Evolutionary conservation across 306 rosid species (phyloP), one percentile per base, ranked within the genome.

Genomic region (Begonia masoniana): DNA sequence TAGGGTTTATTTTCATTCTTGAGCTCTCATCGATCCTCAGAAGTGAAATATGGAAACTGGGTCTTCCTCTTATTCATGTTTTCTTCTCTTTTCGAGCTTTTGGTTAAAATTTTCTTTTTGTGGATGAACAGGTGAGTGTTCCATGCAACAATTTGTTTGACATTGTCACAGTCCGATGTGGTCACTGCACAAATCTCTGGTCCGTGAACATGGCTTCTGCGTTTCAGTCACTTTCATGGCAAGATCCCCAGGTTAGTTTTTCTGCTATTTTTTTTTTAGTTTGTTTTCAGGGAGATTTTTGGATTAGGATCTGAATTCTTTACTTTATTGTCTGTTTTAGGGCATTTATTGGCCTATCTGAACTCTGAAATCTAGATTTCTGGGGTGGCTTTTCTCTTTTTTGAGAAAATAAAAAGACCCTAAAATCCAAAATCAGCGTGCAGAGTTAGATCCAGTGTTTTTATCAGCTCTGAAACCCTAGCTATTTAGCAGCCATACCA

Each of bases 121-220:
- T 31, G 39, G 9, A 31, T 49, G 26, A 55, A 70, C 84, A 92
- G 99, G 99, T 92, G 79, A 92, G 99, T 65, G 99, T 92, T 79
- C 99, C 99, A 87, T 92, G 93, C 96, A 81, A 81, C 59, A 86
- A 73, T 73, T 65, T 92, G 50, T 72, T 81, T 59, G 99, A 92
- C 76, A 86, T 83, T 10, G 99, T 92, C 77, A 92, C 99, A 57
- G 96, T 92, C 67, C 86, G 99, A 77, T 92, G 99, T 59, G 99
- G 99, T 15, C 99, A 87, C 85, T 92, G 99, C 80, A 81, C 87
- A 59, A 92, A 92, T 81, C 78, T 92, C n/a, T 92, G 95, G 99
- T 83, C 99, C 61, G 96, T 92, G 61, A 92, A 92, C 71, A 92
- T 92, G 99, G 96, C 96, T 51, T 96, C 96, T 9, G 95, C 99